Percentiles rank a stretch among this genome's conserved stretches.
These are phyloP conservation scores for Plasmodium cynomolgi DNA, from an alignment of 169 alveolate species.

Conservation along the genomic window DNA sequence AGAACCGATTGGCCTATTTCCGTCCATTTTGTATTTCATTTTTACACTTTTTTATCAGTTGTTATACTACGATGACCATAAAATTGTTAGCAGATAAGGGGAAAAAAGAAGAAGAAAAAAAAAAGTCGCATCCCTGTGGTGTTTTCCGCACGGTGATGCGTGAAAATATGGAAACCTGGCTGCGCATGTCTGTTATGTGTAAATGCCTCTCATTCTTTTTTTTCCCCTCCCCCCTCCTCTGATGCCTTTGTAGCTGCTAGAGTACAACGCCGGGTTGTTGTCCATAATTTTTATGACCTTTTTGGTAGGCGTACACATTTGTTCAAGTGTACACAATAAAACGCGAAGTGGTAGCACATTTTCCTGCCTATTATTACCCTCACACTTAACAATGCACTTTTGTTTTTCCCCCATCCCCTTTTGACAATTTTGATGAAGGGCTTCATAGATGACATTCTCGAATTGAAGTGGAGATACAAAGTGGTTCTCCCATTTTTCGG, in stretches of 20 bases:
- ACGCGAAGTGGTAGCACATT: background rate
- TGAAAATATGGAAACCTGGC: background rate
- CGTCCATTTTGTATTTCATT: conserved; percentile 88
- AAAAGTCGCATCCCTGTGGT: background rate
- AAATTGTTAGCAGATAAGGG: conserved; percentile 64
- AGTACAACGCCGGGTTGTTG: conserved; percentile 89
- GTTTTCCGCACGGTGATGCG: background rate
- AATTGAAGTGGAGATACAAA: conserved; percentile 94
- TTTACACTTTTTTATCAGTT: conserved; percentile 85
- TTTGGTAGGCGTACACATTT: conserved; percentile 76
- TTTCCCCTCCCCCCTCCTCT: background rate
- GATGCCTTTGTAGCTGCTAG: conserved; percentile 76
- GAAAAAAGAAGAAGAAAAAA: conserved; percentile 9
- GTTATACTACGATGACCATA: conserved; percentile 78
- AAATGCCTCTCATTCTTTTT: background rate
- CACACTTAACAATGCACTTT: background rate
- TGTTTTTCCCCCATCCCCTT: conserved; percentile 1
- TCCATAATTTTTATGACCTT: conserved; percentile 91
- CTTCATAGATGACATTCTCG: conserved; percentile 93
- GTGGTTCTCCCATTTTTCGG: conserved; percentile 92
- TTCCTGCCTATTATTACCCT: background rate
- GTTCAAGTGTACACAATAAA: background rate
- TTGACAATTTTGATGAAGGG: conserved; percentile 75
- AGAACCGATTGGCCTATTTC: conserved; percentile 92
- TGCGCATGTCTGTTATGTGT: conserved; percentile 18